phyloP scores from a whole-genome alignment of 2,329 filamentous ascomycete species.

The Didymellaceae sp. region DNA sequence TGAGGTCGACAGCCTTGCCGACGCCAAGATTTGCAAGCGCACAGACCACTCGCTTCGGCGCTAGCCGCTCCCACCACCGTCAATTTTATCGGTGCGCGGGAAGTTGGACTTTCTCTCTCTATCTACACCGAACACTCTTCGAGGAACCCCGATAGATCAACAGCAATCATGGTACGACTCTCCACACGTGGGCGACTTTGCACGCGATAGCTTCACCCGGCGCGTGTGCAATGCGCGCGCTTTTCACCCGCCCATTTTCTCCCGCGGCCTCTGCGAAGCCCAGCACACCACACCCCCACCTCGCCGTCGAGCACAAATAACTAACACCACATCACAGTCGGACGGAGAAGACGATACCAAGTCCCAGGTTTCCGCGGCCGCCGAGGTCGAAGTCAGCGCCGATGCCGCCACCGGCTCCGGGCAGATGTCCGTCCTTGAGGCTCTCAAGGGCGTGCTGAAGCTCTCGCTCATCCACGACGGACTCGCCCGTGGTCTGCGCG shows the following conservation, averaged over 20 bases:
- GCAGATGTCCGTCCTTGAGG: conserved; percentile 97
- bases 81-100: conserved; percentile 20
- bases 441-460: conserved; percentile 98
- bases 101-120: conserved; percentile 17
- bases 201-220: neutral
- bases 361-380: conserved; percentile 76
- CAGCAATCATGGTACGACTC: conserved; percentile 51
- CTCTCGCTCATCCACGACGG: conserved; percentile 99
- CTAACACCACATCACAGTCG: conserved; percentile 67
- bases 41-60: conserved; percentile 6
- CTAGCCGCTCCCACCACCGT: conserved; percentile 10
- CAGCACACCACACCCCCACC: conserved; percentile 6
- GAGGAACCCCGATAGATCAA: conserved; percentile 53
- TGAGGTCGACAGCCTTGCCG: no score
- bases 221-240: neutral
- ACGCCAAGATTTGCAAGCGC: conserved; percentile 7
- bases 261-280: no score
- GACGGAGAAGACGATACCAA: conserved; percentile 99
- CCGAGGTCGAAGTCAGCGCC: conserved; percentile 95
- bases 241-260: no score
- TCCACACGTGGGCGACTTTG: conserved; percentile 6
- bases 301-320: conserved; percentile 21
- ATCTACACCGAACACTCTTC: conserved; percentile 47
- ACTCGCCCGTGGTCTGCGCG: conserved; percentile 96
- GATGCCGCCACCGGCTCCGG: conserved; percentile 80